Evolutionary conservation across 176 grass and related monocot species (phyloP), one percentile per base, ranked within the genome.

Genomic region (Zoysia japonica): DNA sequence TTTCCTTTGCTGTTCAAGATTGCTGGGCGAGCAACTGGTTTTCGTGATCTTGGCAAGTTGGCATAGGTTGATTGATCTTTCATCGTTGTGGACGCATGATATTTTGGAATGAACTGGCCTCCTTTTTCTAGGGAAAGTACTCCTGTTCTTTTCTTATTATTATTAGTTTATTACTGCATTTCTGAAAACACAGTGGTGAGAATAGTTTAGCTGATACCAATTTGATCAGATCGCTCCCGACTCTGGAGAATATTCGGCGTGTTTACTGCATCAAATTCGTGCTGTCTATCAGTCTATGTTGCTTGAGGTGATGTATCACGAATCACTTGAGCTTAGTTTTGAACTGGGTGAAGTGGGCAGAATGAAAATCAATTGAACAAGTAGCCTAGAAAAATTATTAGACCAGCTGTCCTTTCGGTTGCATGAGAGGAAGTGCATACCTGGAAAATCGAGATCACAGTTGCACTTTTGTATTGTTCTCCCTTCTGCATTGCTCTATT

Each of bases 331-430:
- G 41, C 42, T 64, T 14, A 57, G 4, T 17, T 84, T 78, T 78
- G 57, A 37, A 14, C 15, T 1, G 51, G 19, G 49, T 3, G 15
- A 77, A 59, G 40, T 70, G 42, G 43, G n/a, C 53, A n/a, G 28
- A 61, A 39, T 5, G 51, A 17, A 52, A 88, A 75, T 35, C 52
- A 84, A 88, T 63, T 47, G 47, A 67, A 79, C 86, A 74, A 47
- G 56, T 84, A 38, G 46, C 44, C 13, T 14, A 37, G 38, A 72
- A 79, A 55, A 28, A 17, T 28, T 28, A 16, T 57, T 37, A 42
- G 71, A 76, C 45, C 87, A 71, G 9, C 54, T 71, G 65, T 9
- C 66, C 15, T 64, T 17, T 54, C 41, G 60, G 47, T 66, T 79
- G 16, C 78, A 71, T 39, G 67, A 80, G 44, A 39, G 54, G 53